Percentiles rank a stretch among this genome's conserved stretches.
Conservation (phyloP, 179 eudicot species). For the Corrigiola litoralis region DNA sequence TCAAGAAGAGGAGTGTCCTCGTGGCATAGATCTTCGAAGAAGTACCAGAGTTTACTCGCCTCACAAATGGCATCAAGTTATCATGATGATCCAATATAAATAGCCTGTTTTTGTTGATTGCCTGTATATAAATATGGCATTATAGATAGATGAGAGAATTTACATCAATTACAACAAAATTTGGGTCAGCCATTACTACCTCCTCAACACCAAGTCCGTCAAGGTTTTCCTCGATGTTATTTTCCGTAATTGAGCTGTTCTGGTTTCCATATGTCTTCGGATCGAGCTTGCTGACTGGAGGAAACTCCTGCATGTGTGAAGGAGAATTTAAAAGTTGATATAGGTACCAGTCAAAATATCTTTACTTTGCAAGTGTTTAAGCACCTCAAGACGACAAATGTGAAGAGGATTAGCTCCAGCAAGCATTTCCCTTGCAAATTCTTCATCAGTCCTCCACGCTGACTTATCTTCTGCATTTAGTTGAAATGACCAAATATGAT, state of each 20-base stretch:
- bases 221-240: slow-evolving; percentile 35
- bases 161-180: too few species aligned
- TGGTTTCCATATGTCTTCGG: slow-evolving; percentile 45
- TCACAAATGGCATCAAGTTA: slow-evolving; percentile 57
- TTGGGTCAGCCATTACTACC: too few species aligned
- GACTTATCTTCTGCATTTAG: slow-evolving; percentile 49
- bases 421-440: slow-evolving; percentile 81
- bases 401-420: slow-evolving; percentile 70
- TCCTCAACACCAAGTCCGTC: slow-evolving; percentile 50
- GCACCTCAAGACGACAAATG: slow-evolving; percentile 57
- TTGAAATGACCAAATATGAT: too few species aligned
- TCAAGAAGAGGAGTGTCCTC: slow-evolving; percentile 62
- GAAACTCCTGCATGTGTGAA: slow-evolving; percentile 85
- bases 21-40: slow-evolving; percentile 62
- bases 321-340: too few species aligned
- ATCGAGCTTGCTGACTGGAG: slow-evolving; percentile 64
- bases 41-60: slow-evolving; percentile 43
- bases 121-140: slow-evolving; percentile 31
- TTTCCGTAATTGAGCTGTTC: slow-evolving; percentile 46
- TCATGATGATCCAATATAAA: slow-evolving; percentile 75
- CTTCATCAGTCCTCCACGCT: slow-evolving; percentile 95
- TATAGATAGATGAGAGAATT: too few species aligned
- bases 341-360: not conserved
- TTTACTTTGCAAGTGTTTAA: not conserved
- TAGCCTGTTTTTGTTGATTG: slow-evolving; percentile 40